Base-by-base conservation (phyloP, 495 filamentous ascomycete genomes). In the Cetradonia linearis region DNA sequence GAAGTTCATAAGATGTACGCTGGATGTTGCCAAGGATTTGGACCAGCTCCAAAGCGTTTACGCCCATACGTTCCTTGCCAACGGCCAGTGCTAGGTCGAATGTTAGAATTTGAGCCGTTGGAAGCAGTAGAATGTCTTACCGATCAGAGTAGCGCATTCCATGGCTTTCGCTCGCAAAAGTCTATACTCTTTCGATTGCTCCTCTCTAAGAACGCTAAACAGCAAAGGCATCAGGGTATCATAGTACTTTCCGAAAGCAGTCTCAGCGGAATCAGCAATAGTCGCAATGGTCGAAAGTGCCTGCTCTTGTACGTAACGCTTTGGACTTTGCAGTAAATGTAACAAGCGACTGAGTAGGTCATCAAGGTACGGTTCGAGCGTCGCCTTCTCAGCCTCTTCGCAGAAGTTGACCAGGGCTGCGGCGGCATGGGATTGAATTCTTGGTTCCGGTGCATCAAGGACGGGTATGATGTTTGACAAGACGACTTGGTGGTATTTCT, bases 401-500 rank as follows among this genome's bases (percentile, higher is more conserved):
- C 94, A 99, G 72, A 99, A 99, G 76, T 99, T 99, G 63, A 99
- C 94, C 20, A 99, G 78, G 25, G 94, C 93, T 18, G 94, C 94
- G 14, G 94, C 94, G 36, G 94, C 94, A 67, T 99, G 94, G 2
- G 94, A 90, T 70, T 97, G 93, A 52, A 99, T 94, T 55, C 94
- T 85, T 28, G 91, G 89, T 71, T 97, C 92, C 3, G 87, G 79
- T 1, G 90, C 91, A 65, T 90, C 80, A 16, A 99, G 81, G 1
- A 97, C 94, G 5, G 91, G 91, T 59, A 97, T 90, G 50, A 99
- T 95, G 63, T 88, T 88, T 57, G 82, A 86, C 50, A 99, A 77
- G 2, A 96, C 89, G 42, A 84, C 76, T 49, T 85, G 79, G 67
- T 94, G 91, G 72, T 92, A 95, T 66, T 96, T 92, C 66, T 91